A percentile compares a stretch with the other conserved stretches of the same genome.
Evolutionary conservation across 2,329 filamentous ascomycete species (phyloP).

Genomic region (Dothideomycetes sp.): DNA sequence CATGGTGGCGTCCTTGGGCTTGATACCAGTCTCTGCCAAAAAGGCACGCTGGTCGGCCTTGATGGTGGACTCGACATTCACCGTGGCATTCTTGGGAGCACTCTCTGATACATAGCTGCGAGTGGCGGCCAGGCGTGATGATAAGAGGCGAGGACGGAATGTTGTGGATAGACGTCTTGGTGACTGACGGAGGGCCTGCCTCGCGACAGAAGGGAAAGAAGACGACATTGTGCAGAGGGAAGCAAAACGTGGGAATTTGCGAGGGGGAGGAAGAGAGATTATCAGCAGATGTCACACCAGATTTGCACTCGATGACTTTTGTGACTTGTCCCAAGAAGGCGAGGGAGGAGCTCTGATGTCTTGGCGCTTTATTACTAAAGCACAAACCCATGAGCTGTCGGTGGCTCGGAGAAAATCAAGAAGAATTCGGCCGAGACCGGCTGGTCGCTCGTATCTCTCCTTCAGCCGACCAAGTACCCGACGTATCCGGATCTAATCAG

Average conservation of each 20-base stretch:
- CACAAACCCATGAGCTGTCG: too few species aligned
- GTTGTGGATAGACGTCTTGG: constrained; percentile 40
- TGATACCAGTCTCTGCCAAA: constrained; percentile 46
- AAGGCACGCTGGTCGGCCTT: constrained; percentile 80
- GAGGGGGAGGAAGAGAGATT: too few species aligned
- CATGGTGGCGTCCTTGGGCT: constrained; percentile 49
- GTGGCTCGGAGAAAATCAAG: too few species aligned
- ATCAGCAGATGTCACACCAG: constrained; percentile 12
- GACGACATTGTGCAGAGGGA: constrained; percentile 31
- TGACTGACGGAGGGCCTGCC: constrained; percentile 60
- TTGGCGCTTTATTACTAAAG: too few species aligned
- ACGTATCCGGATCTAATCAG: too few species aligned
- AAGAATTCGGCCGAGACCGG: too few species aligned
- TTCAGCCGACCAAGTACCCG: too few species aligned
- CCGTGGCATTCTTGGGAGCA: constrained; percentile 68
- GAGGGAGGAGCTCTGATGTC: too few species aligned
- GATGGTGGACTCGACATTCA: constrained; percentile 74
- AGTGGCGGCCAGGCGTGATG: constrained; percentile 25
- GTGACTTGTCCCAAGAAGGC: too few species aligned
- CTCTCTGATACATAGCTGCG: constrained; percentile 78
- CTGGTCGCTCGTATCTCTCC: too few species aligned
- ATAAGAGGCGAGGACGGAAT: constrained; percentile 31
- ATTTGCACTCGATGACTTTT: constrained; percentile 5
- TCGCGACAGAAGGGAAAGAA: constrained; percentile 56
- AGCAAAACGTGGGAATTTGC: not conserved